These are phyloP conservation scores for Phytophthora idaei DNA, from an alignment of 352 stramenopile species.

Conservation along the genomic window DNA sequence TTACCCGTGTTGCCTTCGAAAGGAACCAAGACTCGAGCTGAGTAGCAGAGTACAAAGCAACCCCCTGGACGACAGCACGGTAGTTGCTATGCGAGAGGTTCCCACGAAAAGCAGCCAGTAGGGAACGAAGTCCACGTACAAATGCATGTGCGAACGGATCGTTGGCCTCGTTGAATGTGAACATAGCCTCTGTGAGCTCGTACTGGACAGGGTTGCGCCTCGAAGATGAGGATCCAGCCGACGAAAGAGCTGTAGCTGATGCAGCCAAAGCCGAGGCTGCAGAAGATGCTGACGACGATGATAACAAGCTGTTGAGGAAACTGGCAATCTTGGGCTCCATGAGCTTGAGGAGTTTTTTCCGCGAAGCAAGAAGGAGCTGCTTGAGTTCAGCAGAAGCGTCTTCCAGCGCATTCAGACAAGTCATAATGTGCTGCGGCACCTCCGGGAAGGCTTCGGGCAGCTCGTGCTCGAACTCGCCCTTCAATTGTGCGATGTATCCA, in stretches of 20 bases:
- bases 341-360: conserved; percentile 80
- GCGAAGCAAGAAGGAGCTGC: conserved; percentile 68
- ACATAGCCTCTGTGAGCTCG: conserved; percentile 86
- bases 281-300: conserved; percentile 39
- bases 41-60: conserved; percentile 48
- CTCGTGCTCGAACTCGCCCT: conserved; percentile 74
- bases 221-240: conserved; percentile 25
- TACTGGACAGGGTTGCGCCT: conserved; percentile 64
- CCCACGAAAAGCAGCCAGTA: conserved; percentile 57
- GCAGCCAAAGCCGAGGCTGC: conserved; percentile 37
- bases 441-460: conserved; percentile 75
- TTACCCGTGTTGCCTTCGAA: conserved; percentile 60
- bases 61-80: conserved; percentile 49
- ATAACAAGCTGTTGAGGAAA: conserved; percentile 53
- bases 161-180: conserved; percentile 88
- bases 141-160: conserved; percentile 85
- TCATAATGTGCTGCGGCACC: conserved; percentile 73
- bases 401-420: conserved; percentile 74
- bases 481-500: conserved; percentile 85
- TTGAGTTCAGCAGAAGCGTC: conserved; percentile 71
- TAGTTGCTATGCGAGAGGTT: conserved; percentile 72
- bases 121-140: conserved; percentile 58
- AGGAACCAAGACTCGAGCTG: conserved; percentile 76
- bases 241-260: conserved; percentile 39
- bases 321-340: conserved; percentile 74